phyloP scores from a whole-genome alignment of 73 alveolate genomes.

The Paramecium caudatum region DNA sequence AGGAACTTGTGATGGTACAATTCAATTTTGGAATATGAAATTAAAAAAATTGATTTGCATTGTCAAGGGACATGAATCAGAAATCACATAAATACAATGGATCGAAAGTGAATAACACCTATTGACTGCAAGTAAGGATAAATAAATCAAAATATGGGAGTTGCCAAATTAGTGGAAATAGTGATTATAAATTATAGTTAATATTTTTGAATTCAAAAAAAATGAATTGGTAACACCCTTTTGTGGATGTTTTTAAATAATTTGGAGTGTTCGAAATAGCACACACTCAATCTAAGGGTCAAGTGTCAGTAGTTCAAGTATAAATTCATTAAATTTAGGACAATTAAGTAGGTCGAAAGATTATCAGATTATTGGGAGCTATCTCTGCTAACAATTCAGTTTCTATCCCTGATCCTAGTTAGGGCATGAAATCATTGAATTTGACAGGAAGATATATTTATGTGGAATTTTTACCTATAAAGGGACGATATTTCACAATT shows the following conservation, averaged over 20 bases:
- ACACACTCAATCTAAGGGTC: slow-evolving; percentile 59
- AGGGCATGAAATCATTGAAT: slow-evolving; percentile 67
- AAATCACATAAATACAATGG: slow-evolving; percentile 72
- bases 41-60: slow-evolving; percentile 59
- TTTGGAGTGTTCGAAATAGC: slow-evolving; percentile 75
- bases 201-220: too few relatives aligned
- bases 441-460: slow-evolving; percentile 72
- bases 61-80: slow-evolving; percentile 72
- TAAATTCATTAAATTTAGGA: slow-evolving; percentile 9
- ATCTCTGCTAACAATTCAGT: slow-evolving; percentile 67
- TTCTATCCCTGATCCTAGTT: slow-evolving; percentile 69
- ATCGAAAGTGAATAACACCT: slow-evolving; percentile 68
- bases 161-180: too few relatives aligned
- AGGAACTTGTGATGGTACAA: slow-evolving; percentile 73
- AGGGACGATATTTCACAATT: slow-evolving; percentile 70
- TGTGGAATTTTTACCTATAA: slow-evolving; percentile 66
- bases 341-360: slow-evolving; percentile 70
- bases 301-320: slow-evolving; percentile 52
- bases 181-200: too few relatives aligned
- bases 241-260: slow-evolving; percentile 74
- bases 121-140: slow-evolving; percentile 69
- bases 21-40: slow-evolving; percentile 65
- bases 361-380: slow-evolving; percentile 71
- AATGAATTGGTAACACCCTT: slow-evolving; percentile 78
- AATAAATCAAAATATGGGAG: slow-evolving; percentile 56